These are phyloP conservation scores for Xylaria bambusicola DNA, from an alignment of 495 filamentous ascomycete species.

Conservation along the genomic window DNA sequence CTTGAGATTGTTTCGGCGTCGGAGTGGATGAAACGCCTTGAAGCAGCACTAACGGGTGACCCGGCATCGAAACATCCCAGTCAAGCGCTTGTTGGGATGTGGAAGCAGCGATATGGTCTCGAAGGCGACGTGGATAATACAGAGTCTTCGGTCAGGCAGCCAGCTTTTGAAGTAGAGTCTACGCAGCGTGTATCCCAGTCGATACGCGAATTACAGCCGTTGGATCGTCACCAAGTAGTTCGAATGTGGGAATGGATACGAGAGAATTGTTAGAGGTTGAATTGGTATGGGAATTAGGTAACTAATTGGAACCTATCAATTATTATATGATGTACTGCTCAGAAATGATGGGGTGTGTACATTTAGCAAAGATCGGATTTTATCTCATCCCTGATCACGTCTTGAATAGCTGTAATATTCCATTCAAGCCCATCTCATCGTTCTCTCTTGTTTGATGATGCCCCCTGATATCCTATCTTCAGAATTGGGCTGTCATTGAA, in stretches of 20 bases:
- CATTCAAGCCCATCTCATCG: too few species aligned
- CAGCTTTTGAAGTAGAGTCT: constrained; percentile 35
- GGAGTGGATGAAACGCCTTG: constrained; percentile 47
- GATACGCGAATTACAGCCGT: constrained; percentile 38
- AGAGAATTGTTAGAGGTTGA: neutral
- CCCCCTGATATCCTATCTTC: too few species aligned
- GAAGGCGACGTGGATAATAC: neutral
- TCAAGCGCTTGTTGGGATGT: constrained; percentile 49
- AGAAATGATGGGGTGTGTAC: too few species aligned
- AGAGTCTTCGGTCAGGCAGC: constrained; percentile 3
- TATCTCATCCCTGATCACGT: too few species aligned
- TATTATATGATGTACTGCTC: too few species aligned
- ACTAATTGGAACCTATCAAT: too few species aligned
- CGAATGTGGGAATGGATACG: constrained; percentile 52
- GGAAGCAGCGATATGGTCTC: constrained; percentile 37
- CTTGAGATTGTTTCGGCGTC: constrained; percentile 42
- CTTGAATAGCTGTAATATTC: too few species aligned
- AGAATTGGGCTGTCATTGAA: too few species aligned
- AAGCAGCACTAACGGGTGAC: constrained; percentile 22
- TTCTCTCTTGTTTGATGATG: too few species aligned
- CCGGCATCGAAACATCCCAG: constrained; percentile 36
- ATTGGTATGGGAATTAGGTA: too few species aligned
- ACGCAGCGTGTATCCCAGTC: constrained; percentile 32
- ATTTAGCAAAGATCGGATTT: too few species aligned
- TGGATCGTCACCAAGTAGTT: constrained; percentile 41